phyloP scores from a whole-genome alignment of 108 stramenopile genomes.

The Cyclostephanos invisitatus region DNA sequence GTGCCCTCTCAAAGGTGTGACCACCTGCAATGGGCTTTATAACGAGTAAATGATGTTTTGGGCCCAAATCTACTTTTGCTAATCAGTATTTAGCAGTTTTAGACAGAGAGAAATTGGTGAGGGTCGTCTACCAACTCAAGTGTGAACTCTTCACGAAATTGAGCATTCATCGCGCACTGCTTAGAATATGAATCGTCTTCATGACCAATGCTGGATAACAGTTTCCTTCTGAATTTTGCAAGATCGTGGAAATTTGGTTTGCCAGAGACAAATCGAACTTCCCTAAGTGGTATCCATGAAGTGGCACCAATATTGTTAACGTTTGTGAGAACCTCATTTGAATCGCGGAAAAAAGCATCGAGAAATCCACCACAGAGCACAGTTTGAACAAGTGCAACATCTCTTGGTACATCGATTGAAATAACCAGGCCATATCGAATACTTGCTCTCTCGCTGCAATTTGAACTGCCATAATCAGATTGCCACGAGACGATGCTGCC shows the following conservation, averaged over 20 bases:
- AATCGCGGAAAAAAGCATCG: background rate
- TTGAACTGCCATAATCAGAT: background rate
- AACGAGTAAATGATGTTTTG: too few species aligned
- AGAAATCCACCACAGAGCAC: constrained; percentile 12
- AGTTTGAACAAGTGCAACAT: constrained; percentile 28
- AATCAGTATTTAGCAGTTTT: too few species aligned
- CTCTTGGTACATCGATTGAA: constrained; percentile 19
- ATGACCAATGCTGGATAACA: too few species aligned
- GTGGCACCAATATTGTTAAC: constrained; percentile 23
- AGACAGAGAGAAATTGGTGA: too few species aligned
- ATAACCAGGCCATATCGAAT: constrained; percentile 23
- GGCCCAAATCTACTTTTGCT: too few species aligned
- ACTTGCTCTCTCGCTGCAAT: background rate
- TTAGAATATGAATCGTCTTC: too few species aligned
- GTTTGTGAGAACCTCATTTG: constrained; percentile 3
- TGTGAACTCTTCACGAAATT: too few species aligned
- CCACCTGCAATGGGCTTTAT: constrained; percentile 83
- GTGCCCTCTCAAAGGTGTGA: constrained; percentile 81
- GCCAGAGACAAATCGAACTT: constrained; percentile 25
- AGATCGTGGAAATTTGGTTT: background rate
- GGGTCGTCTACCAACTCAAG: too few species aligned
- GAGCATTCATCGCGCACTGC: too few species aligned
- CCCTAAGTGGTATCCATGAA: constrained; percentile 21
- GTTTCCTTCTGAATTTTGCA: too few species aligned
- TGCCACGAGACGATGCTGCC: constrained; percentile 38